A percentile compares a stretch with the other conserved stretches of the same genome.
phyloP scores from a whole-genome alignment of 1,284 basidiomycete genomes.

The Tilletia horrida region DNA sequence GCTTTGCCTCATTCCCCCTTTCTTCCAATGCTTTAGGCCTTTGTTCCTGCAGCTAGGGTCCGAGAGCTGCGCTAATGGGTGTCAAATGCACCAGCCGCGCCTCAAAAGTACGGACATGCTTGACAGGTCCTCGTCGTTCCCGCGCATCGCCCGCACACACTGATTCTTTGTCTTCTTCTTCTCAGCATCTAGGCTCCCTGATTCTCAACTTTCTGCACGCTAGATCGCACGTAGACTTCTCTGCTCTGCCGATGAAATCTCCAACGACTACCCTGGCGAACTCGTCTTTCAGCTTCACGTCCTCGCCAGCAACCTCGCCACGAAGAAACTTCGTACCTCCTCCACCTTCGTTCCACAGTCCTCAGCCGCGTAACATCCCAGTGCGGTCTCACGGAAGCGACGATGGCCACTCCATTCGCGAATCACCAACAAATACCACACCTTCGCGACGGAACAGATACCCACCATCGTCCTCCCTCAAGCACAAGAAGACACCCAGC shows the following conservation, averaged over 20 bases:
- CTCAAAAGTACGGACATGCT: no score
- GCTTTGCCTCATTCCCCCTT: no score
- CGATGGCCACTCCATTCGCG: neutral
- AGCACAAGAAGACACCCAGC: slow-evolving; percentile 2
- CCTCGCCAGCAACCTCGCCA: neutral
- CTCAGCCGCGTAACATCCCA: neutral
- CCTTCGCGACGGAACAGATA: neutral
- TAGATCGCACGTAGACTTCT: no score
- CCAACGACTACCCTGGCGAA: neutral
- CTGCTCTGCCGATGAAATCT: neutral
- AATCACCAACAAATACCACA: neutral
- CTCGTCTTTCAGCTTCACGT: neutral
- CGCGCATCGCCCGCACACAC: neutral
- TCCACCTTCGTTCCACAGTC: slow-evolving; percentile 8
- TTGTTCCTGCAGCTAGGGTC: no score
- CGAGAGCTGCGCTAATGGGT: no score
- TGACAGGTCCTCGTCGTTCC: neutral
- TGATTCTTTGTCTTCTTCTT: neutral
- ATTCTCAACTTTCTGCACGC: neutral
- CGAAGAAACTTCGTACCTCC: neutral
- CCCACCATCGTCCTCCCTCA: neutral
- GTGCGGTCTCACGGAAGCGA: neutral
- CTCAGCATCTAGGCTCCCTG: neutral
- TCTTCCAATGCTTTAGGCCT: no score
- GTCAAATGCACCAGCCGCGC: no score